Percentiles rank a stretch among this genome's conserved stretches.
These are phyloP conservation scores for Begonia loranthoides DNA, from an alignment of 306 rosid species.

Conservation along the genomic window DNA sequence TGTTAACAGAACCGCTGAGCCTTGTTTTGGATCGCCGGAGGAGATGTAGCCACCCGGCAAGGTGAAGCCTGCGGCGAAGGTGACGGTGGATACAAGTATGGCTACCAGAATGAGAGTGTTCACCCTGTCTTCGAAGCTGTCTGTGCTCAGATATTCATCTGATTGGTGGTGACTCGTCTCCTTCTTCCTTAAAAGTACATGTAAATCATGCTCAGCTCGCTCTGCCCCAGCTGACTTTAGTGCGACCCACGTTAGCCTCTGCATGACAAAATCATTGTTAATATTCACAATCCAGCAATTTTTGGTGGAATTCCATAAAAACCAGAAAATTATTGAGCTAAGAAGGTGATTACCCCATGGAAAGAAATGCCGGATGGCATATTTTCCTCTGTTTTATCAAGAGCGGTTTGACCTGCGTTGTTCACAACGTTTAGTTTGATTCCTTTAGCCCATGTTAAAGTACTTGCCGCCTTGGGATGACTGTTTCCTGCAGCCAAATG, in stretches of 20 bases:
- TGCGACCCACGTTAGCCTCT: constrained; percentile 3
- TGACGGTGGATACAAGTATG: constrained; percentile 14
- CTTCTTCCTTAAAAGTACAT: background rate
- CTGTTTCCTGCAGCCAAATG: constrained; percentile 10
- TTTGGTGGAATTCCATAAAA: too few species aligned
- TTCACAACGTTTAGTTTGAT: background rate
- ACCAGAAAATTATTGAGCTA: too few species aligned
- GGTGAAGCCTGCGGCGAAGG: constrained; percentile 28
- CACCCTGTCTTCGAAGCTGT: constrained; percentile 3
- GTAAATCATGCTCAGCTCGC: background rate
- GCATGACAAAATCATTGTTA: too few species aligned
- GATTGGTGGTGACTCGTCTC: background rate
- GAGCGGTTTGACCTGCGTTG: background rate
- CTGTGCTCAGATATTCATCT: background rate
- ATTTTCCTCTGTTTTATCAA: constrained; percentile 1
- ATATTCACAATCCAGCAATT: too few species aligned
- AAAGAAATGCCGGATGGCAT: background rate
- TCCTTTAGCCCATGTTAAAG: constrained; percentile 2
- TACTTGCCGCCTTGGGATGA: background rate
- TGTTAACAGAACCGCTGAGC: constrained; percentile 4
- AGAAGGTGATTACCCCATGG: background rate
- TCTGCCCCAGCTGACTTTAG: constrained; percentile 4
- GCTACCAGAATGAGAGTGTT: constrained; percentile 15
- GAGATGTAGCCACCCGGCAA: too few species aligned
- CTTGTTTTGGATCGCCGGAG: constrained; percentile 6